These are phyloP conservation scores for Lodderomyces jiufengensis DNA, from an alignment of 1,139 yeast species.

Conservation along the genomic window DNA sequence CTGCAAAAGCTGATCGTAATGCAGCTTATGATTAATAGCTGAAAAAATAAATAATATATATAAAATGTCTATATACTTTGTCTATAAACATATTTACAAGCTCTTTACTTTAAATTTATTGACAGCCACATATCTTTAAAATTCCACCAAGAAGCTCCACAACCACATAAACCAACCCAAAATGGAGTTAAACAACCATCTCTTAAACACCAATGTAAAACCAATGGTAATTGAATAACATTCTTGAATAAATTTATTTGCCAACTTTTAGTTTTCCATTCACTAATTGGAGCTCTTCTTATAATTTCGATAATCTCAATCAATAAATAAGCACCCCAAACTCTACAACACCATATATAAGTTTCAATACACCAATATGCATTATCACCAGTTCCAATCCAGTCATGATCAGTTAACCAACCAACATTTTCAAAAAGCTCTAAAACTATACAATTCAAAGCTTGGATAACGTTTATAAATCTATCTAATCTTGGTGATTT, in stretches of 20 bases:
- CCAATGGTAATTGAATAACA: slow-evolving; percentile 50
- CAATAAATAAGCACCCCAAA: slow-evolving; percentile 55
- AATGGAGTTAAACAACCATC: slow-evolving; percentile 53
- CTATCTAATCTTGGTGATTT: slow-evolving; percentile 30
- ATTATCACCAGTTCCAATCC: slow-evolving; percentile 47
- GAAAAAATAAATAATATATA: slow-evolving; percentile 1
- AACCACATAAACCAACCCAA: slow-evolving; percentile 50
- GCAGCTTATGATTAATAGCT: slow-evolving; percentile 7
- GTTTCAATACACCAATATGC: slow-evolving; percentile 43
- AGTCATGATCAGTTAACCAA: slow-evolving; percentile 54
- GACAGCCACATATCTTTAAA: slow-evolving; percentile 39
- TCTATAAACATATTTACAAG: too few species aligned
- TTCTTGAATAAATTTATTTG: slow-evolving; percentile 35
- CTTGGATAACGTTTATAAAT: slow-evolving; percentile 37
- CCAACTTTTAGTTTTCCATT: slow-evolving; percentile 35
- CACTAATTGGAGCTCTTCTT: slow-evolving; percentile 37
- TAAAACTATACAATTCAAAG: slow-evolving; percentile 41
- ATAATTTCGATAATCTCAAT: slow-evolving; percentile 45
- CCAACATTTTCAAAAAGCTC: slow-evolving; percentile 58
- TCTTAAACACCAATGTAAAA: slow-evolving; percentile 54
- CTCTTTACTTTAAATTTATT: slow-evolving; percentile 23
- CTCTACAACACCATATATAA: slow-evolving; percentile 48
- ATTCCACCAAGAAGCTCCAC: slow-evolving; percentile 47
- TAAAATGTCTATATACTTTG: background rate
- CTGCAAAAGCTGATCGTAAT: slow-evolving; percentile 45